Percentiles rank a stretch among this genome's conserved stretches.
Evolutionary conservation across 352 stramenopile species (phyloP).

Genomic region (Phytophthora uliginosa): DNA sequence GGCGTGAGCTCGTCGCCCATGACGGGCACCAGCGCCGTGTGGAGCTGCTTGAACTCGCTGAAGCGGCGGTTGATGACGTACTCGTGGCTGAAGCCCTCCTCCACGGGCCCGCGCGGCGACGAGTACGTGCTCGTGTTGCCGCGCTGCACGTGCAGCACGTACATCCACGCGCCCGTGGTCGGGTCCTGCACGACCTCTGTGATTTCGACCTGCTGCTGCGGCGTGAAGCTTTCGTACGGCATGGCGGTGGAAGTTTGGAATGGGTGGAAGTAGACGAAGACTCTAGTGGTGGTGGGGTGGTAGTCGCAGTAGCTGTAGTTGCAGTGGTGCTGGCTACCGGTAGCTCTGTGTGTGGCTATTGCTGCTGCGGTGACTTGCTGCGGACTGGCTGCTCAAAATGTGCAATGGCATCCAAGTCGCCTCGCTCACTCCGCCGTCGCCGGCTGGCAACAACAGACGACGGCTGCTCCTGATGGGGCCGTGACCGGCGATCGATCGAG

Average conservation of each 20-base stretch:
- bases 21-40: constrained; percentile 55
- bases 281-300: constrained; percentile 2
- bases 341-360: neutral
- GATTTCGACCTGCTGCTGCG: constrained; percentile 68
- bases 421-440: constrained; percentile 4
- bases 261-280: neutral
- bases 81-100: constrained; percentile 46
- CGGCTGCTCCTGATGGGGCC: constrained; percentile 24
- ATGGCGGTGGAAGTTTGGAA: constrained; percentile 32
- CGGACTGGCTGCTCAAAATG: constrained; percentile 28
- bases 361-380: neutral
- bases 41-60: constrained; percentile 76
- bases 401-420: constrained; percentile 32
- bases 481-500: constrained; percentile 25
- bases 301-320: constrained; percentile 7
- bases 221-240: constrained; percentile 84
- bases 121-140: constrained; percentile 45
- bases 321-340: neutral
- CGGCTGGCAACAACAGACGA: constrained; percentile 24
- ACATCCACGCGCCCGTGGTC: constrained; percentile 67
- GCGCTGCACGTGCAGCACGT: constrained; percentile 65
- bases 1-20: constrained; percentile 60
- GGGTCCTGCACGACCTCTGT: constrained; percentile 73
- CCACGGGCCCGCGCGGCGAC: constrained; percentile 37
- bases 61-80: constrained; percentile 81